Conservation (phyloP, 805 yeast genomes). For the Sugiyamaella boreocaroliniensis region DNA sequence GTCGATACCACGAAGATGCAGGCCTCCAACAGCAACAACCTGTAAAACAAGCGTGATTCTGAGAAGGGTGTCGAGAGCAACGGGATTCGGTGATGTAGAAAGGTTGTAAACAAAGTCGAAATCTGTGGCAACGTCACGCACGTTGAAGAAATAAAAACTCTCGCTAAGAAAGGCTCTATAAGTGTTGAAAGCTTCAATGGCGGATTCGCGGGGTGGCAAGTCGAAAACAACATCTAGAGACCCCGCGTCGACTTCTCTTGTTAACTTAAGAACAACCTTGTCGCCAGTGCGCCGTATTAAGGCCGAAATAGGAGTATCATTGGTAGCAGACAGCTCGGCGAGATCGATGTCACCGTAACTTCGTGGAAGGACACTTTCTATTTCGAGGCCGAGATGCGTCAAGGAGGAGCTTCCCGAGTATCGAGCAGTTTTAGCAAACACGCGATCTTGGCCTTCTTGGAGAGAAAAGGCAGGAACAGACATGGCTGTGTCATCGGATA, state of each 20-base stretch:
- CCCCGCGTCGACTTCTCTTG: not conserved
- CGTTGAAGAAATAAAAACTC: slow-evolving; percentile 22
- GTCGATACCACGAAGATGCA: slow-evolving; percentile 14
- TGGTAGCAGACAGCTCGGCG: not conserved
- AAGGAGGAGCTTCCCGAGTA: slow-evolving; percentile 9
- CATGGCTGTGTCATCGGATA: not conserved
- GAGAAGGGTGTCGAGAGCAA: slow-evolving; percentile 8
- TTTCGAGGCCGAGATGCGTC: slow-evolving; percentile 14
- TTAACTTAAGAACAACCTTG: not conserved
- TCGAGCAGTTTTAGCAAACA: not conserved
- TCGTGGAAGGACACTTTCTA: slow-evolving; percentile 9
- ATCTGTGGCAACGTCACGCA: slow-evolving; percentile 7
- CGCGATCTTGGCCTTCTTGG: not conserved
- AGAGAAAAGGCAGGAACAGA: not conserved
- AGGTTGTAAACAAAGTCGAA: slow-evolving; percentile 12
- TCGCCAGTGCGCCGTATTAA: not conserved
- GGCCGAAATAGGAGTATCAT: not conserved
- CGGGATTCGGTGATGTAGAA: not conserved
- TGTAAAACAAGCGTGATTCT: slow-evolving; percentile 15
- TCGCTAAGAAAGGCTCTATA: slow-evolving; percentile 16
- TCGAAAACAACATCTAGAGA: slow-evolving; percentile 5
- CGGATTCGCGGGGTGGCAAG: slow-evolving; percentile 16
- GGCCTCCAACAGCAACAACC: slow-evolving; percentile 21
- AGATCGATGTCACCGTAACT: slow-evolving; percentile 1
- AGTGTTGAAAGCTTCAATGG: slow-evolving; percentile 10